Evolutionary conservation across 495 filamentous ascomycete species (phyloP), one percentile per base, ranked within the genome.

Genomic region (Cercophora samala): DNA sequence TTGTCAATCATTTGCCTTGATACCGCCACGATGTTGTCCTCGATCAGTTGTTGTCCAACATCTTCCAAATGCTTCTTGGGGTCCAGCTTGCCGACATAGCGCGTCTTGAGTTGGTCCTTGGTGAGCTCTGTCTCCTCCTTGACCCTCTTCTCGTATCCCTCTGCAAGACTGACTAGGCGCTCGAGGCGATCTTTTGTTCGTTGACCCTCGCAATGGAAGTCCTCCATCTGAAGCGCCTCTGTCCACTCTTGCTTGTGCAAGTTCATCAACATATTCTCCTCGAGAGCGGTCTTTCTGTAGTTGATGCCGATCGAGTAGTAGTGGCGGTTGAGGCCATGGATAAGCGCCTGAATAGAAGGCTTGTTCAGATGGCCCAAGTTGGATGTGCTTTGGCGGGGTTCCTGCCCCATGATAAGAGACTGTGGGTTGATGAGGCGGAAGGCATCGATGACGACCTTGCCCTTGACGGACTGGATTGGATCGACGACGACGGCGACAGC

Each of bases 221-320:
- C 93, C 62, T 93, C 91, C 96, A 99, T 98, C 76, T 96, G 88
- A 72, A 99, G 79, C 11, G 93, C 95, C 77, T 99, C 95, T 4
- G 95, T 99, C 95, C 95, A 99, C 56, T 97, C 93, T 65, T 97
- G 93, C 84, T 99, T 99, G 83, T 99, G 95, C 66, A 99, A 81
- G 73, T 98, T 99, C 95, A 99, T 99, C 73, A 99, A 78, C 95
- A 99, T 98, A 78, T 96, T 97, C 83, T 99, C 96, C 80, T 99
- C 95, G 60, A 99, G 82, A 2, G 92, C 95, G 1, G 96, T 97
- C 84, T 99, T 99, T 69, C 95, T 86, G 81, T 99, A 99, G 78
- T 95, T 93, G 82, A 99, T 98, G 54, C 86, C 94, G 72, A 99
- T 98, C 73, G 92, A 97, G 83, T 99, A 99, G 83, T 99, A 99